Evolutionary conservation across 139 green algal species (phyloP), one percentile per base, ranked within the genome.

Genomic region (Coelastrella sp.): DNA sequence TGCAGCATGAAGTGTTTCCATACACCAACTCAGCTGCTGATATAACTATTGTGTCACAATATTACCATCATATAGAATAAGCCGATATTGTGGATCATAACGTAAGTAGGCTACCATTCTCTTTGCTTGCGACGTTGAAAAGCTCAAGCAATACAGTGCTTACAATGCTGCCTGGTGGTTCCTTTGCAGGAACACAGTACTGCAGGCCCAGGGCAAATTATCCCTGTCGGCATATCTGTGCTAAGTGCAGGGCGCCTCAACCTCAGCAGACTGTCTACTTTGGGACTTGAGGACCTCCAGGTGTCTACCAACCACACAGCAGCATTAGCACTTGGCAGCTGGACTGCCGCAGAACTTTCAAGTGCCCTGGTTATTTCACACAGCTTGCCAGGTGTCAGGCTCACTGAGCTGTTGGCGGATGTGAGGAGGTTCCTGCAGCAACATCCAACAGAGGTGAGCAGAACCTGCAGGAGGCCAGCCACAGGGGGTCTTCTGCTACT

Each of bases 331-430:
- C n/a, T n/a, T n/a, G 77, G 2, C 37, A 37, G 21, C 77, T 84
- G 77, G n/a, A 74, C 25, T 48, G n/a, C 60, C 34, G 77, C 59
- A 60, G 77, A 76, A 60, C 40, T 74, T 23, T 9, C 35, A 21
- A 4, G 25, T 15, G 25, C 59, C 21, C 4, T 84, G 3, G 77
- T 84, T 6, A 69, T 60, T 0, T 51, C 45, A 5, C 77, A 84
- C 60, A 74, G 57, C 23, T 60, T 84, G 27, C 77, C 77, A 48
- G 77, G 40, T 13, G 59, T 64, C 2, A 64, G 57, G 15, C 77
- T 84, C 59, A 40, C 11, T 11, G 60, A 48, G 21, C 35, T 84
- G 77, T 38, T 84, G 59, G n/a, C 11, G 27, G 75, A 83, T 53
- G 38, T 83, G 32, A 34, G 25, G 23, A 35, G 53, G 13, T 83